phyloP scores from a whole-genome alignment of 2,329 filamentous ascomycete species.

The Aureobasidium namibiae region DNA sequence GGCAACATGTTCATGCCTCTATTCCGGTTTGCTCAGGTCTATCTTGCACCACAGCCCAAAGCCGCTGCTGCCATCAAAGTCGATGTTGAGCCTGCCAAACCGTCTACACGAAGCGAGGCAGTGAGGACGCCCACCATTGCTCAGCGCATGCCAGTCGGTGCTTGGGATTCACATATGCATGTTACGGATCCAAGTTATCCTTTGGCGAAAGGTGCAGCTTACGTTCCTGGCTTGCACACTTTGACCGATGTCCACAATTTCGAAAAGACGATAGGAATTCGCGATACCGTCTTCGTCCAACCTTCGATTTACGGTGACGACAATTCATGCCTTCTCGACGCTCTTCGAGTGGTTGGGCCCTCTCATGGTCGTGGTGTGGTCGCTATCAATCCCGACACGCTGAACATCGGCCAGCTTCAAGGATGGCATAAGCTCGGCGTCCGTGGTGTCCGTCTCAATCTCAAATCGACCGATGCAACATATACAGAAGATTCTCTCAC shows the following conservation, averaged over 20 bases:
- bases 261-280: conserved; percentile 20
- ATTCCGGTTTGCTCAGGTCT: not conserved
- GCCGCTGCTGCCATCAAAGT: not conserved
- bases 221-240: conserved; percentile 43
- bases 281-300: conserved; percentile 22
- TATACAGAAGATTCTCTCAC: conserved; percentile 35
- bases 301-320: conserved; percentile 26
- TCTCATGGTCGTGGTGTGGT: conserved; percentile 23
- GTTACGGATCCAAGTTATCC: conserved; percentile 49
- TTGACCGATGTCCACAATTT: conserved; percentile 40
- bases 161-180: conserved; percentile 60
- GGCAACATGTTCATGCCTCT: not conserved
- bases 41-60: not conserved
- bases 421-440: conserved; percentile 24
- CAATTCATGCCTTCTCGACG: conserved; percentile 25
- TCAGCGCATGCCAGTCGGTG: conserved; percentile 33
- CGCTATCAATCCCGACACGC: conserved; percentile 22
- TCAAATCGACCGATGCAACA: conserved; percentile 26
- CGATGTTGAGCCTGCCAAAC: not conserved
- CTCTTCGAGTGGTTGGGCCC: conserved; percentile 18
- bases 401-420: conserved; percentile 18
- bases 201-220: conserved; percentile 40
- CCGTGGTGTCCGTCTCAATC: conserved; percentile 25
- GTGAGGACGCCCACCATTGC: not conserved
- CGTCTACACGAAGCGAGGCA: not conserved